Percentiles rank a stretch among this genome's conserved stretches.
Conservation (phyloP, 306 rosid genomes). For the Senna siamea region DNA sequence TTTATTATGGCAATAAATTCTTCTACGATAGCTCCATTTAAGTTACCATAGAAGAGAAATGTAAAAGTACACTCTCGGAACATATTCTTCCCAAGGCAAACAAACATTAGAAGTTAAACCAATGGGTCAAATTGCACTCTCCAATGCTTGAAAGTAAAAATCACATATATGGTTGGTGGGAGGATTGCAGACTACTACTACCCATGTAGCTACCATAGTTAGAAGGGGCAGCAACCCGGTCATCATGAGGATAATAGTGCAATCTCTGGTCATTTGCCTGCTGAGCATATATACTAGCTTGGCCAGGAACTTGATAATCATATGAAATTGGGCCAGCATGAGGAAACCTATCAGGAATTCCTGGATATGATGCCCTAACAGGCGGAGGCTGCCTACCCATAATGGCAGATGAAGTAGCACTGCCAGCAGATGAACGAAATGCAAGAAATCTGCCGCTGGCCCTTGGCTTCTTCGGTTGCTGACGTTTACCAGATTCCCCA, state of each 20-base stretch:
- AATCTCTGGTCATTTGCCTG: slow-evolving; percentile 50
- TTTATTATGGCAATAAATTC: no score
- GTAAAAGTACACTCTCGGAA: not conserved
- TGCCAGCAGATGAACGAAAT: slow-evolving; percentile 51
- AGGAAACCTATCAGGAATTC: slow-evolving; percentile 54
- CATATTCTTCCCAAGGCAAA: slow-evolving; percentile 16
- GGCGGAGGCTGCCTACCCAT: slow-evolving; percentile 58
- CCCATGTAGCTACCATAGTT: slow-evolving; percentile 57
- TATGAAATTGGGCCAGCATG: slow-evolving; percentile 42
- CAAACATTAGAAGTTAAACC: not conserved
- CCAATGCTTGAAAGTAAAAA: slow-evolving; percentile 9
- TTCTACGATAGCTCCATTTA: no score
- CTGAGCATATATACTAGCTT: slow-evolving; percentile 51
- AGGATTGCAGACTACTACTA: slow-evolving; percentile 59
- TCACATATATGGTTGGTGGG: slow-evolving; percentile 66
- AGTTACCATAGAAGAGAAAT: no score
- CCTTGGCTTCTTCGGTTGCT: slow-evolving; percentile 63
- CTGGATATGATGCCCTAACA: slow-evolving; percentile 53
- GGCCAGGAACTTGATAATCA: slow-evolving; percentile 62
- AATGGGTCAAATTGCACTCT: slow-evolving; percentile 23
- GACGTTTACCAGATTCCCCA: slow-evolving; percentile 57
- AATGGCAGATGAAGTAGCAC: slow-evolving; percentile 35
- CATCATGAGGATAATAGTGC: slow-evolving; percentile 43
- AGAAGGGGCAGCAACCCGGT: slow-evolving; percentile 45
- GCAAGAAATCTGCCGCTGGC: slow-evolving; percentile 49